These are phyloP conservation scores for Hyphopichia burtonii DNA, from an alignment of 1,139 yeast genomes.

Conservation along the genomic window DNA sequence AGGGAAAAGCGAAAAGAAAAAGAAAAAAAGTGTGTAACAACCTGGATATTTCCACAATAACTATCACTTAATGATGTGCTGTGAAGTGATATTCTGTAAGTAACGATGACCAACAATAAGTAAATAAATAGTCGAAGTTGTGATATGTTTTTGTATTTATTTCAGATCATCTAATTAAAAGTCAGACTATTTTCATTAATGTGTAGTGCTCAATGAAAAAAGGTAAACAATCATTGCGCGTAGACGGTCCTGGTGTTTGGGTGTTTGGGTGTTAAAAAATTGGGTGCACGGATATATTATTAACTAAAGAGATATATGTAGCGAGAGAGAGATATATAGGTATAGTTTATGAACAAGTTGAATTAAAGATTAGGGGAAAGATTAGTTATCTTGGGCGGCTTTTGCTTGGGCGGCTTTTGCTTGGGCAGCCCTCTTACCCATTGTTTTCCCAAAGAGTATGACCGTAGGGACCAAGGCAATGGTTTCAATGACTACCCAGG, in stretches of 20 bases:
- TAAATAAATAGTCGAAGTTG: background rate
- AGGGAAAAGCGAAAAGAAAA: background rate
- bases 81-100: background rate
- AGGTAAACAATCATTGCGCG: background rate
- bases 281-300: no score
- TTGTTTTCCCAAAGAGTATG: slow-evolving; percentile 22
- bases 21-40: background rate
- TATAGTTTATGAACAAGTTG: background rate
- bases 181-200: background rate
- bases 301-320: background rate
- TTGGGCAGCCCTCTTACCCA: slow-evolving; percentile 22
- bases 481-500: slow-evolving; percentile 32
- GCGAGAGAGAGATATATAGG: background rate
- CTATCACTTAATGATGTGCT: background rate
- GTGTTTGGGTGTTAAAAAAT: no score
- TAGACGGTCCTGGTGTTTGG: no score
- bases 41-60: no score
- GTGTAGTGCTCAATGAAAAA: background rate
- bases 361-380: background rate
- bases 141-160: background rate
- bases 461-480: slow-evolving; percentile 44
- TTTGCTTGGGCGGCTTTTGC: slow-evolving; percentile 10
- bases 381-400: background rate
- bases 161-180: background rate
- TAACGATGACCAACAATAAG: background rate